phyloP scores from a whole-genome alignment of 2,329 filamentous ascomycete genomes.

The Fusarium euwallaceae region DNA sequence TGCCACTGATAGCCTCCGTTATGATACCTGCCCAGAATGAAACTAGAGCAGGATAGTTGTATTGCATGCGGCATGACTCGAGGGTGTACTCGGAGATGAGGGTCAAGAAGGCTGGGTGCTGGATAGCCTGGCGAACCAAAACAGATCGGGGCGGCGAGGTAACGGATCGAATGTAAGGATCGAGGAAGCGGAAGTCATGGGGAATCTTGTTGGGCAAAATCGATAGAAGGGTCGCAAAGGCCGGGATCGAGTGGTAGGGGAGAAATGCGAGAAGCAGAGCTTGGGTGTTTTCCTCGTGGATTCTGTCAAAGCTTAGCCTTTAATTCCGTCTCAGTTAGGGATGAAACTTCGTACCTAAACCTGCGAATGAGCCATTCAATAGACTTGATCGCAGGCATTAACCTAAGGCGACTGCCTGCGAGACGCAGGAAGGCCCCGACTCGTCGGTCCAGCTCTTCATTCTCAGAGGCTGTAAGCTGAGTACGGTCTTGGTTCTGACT shows the following conservation, averaged over 20 bases:
- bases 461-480: constrained; percentile 85
- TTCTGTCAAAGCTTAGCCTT: constrained; percentile 61
- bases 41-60: constrained; percentile 82
- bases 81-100: constrained; percentile 84
- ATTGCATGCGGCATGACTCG: constrained; percentile 76
- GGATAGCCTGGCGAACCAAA: constrained; percentile 85
- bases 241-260: constrained; percentile 88
- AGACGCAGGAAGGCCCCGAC: constrained; percentile 88
- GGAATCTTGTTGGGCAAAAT: constrained; percentile 85
- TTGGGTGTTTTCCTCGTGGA: constrained; percentile 91
- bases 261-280: constrained; percentile 87
- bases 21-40: constrained; percentile 93
- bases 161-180: constrained; percentile 85
- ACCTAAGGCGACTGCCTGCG: constrained; percentile 79
- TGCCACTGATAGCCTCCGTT: constrained; percentile 86
- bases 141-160: constrained; percentile 83
- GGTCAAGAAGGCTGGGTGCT: constrained; percentile 81
- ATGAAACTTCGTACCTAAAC: constrained; percentile 75
- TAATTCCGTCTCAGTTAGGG: not conserved
- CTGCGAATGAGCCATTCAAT: constrained; percentile 95
- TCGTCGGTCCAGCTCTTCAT: constrained; percentile 81
- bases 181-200: constrained; percentile 83
- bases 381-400: constrained; percentile 90
- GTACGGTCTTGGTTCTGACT: constrained; percentile 90
- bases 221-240: constrained; percentile 87